Evolutionary conservation across 305 asterid genomes (phyloP).

Genomic region (Fraxinus greggii): DNA sequence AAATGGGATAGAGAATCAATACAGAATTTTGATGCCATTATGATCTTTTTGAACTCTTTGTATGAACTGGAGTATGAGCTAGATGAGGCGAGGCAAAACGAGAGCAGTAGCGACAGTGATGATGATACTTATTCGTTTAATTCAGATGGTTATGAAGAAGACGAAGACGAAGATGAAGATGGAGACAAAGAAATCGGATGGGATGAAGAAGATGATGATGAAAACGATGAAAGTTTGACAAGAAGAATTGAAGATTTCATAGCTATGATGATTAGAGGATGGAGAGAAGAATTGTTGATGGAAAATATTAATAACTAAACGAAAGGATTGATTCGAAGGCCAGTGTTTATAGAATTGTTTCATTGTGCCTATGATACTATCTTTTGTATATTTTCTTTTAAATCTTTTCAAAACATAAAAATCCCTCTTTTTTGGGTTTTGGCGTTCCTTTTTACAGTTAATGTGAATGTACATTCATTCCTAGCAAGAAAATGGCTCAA

Average conservation of each 20-base stretch:
- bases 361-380: background rate
- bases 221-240: conserved; percentile 22
- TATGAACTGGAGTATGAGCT: conserved; percentile 1
- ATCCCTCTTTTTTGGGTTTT: background rate
- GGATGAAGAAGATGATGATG: background rate
- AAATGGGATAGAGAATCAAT: conserved; percentile 13
- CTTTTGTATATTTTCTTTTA: background rate
- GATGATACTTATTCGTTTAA: background rate
- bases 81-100: background rate
- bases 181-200: background rate
- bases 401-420: background rate
- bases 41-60: conserved; percentile 16
- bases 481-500: background rate
- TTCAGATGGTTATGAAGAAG: background rate
- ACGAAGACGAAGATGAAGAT: background rate
- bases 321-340: background rate
- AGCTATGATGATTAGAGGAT: conserved; percentile 31
- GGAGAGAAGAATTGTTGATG: conserved; percentile 42
- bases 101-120: background rate
- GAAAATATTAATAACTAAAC: conserved; percentile 21
- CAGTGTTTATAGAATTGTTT: background rate
- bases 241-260: conserved; percentile 39
- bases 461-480: background rate
- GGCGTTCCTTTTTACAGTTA: background rate
- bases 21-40: conserved; percentile 18